Percentiles rank a stretch among this genome's conserved stretches.
These are phyloP conservation scores for Talaromyces marneffei DNA, from an alignment of 2,329 filamentous ascomycete genomes.

Conservation along the genomic window DNA sequence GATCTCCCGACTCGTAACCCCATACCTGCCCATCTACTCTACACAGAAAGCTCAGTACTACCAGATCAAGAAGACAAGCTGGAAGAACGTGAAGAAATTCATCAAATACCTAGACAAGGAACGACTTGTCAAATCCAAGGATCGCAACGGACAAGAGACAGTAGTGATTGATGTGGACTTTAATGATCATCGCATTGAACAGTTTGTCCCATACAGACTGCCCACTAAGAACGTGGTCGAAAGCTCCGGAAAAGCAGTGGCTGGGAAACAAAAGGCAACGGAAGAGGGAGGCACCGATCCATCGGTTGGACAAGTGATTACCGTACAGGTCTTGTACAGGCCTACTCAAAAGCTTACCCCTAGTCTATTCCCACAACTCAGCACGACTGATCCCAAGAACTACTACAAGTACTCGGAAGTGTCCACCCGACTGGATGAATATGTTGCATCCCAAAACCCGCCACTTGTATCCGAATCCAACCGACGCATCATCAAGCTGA, in stretches of 20 bases:
- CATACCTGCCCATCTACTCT: constrained; percentile 57
- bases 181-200: constrained; percentile 46
- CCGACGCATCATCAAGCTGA: constrained; percentile 56
- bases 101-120: constrained; percentile 63
- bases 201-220: constrained; percentile 58
- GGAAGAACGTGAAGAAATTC: constrained; percentile 66
- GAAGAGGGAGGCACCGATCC: constrained; percentile 32
- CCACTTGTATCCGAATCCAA: constrained; percentile 53
- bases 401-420: constrained; percentile 58
- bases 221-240: constrained; percentile 52
- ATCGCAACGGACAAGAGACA: constrained; percentile 58
- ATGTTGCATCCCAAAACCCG: constrained; percentile 51
- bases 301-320: constrained; percentile 39
- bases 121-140: constrained; percentile 58
- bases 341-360: constrained; percentile 54
- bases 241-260: constrained; percentile 32
- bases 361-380: constrained; percentile 45
- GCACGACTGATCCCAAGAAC: constrained; percentile 46
- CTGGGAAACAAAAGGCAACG: constrained; percentile 26
- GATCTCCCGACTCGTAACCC: constrained; percentile 60
- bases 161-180: constrained; percentile 62
- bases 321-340: constrained; percentile 49
- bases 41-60: constrained; percentile 52
- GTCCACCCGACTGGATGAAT: constrained; percentile 51
- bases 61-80: constrained; percentile 65